These are phyloP conservation scores for Penicillium sp. DNA, from an alignment of 2,329 filamentous ascomycete genomes.

Conservation along the genomic window DNA sequence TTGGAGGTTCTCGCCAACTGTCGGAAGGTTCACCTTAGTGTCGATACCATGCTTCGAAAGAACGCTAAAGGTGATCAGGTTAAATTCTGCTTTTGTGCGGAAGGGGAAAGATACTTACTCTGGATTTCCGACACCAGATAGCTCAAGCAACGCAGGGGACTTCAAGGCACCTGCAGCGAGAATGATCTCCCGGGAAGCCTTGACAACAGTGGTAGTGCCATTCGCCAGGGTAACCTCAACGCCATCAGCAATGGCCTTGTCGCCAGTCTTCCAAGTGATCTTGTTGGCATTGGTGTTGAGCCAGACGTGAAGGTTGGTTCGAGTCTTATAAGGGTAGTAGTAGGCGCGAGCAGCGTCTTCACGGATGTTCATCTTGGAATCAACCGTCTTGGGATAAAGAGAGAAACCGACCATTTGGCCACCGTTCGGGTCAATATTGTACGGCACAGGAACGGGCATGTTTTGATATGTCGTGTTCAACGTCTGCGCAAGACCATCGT, in stretches of 20 bases:
- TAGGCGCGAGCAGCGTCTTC: slow-evolving; percentile 50
- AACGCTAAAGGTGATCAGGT: slow-evolving; percentile 14
- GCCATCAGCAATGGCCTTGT: slow-evolving; percentile 22
- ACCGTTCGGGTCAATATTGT: slow-evolving; percentile 44
- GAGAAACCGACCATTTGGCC: slow-evolving; percentile 47
- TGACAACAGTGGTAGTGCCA: slow-evolving; percentile 26
- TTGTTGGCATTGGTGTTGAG: slow-evolving; percentile 42
- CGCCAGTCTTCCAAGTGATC: slow-evolving; percentile 34
- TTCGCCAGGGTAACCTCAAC: slow-evolving; percentile 29
- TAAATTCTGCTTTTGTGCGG: not conserved
- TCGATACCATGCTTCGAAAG: slow-evolving; percentile 26
- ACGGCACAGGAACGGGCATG: slow-evolving; percentile 34
- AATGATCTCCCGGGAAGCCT: slow-evolving; percentile 53
- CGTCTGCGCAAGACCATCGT: slow-evolving; percentile 19
- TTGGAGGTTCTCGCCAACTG: slow-evolving; percentile 51
- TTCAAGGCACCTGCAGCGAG: slow-evolving; percentile 58
- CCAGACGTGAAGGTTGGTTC: slow-evolving; percentile 45
- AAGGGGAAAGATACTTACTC: slow-evolving; percentile 11
- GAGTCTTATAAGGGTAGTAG: slow-evolving; percentile 43
- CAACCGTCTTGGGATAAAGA: slow-evolving; percentile 44
- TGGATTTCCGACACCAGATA: slow-evolving; percentile 57
- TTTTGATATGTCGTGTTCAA: slow-evolving; percentile 23
- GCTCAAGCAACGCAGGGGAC: slow-evolving; percentile 57
- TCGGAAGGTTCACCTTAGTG: slow-evolving; percentile 30
- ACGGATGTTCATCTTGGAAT: slow-evolving; percentile 38